Percentiles rank a stretch among this genome's conserved stretches.
phyloP scores from a whole-genome alignment of 2,329 filamentous ascomycete genomes.

The Madurella fahalii region DNA sequence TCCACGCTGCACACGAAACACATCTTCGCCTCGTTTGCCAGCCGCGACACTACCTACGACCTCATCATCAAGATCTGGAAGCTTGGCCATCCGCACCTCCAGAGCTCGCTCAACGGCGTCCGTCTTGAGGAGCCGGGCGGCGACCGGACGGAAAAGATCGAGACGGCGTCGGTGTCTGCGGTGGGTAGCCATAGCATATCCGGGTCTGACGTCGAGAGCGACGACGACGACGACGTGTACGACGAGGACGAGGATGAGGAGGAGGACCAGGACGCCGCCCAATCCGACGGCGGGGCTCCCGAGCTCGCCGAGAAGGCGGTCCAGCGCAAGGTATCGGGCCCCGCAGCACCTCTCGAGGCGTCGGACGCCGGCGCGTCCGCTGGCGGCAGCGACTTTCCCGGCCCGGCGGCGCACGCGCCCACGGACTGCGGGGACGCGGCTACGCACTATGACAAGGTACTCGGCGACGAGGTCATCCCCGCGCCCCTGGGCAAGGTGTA shows the following conservation, averaged over 20 bases:
- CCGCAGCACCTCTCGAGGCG: conserved; percentile 44
- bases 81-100: conserved; percentile 85
- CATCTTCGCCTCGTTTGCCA: conserved; percentile 91
- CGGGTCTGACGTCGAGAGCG: conserved; percentile 58
- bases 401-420: conserved; percentile 72
- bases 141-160: conserved; percentile 85
- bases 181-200: conserved; percentile 51
- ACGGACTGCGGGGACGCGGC: conserved; percentile 80
- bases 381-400: conserved; percentile 67
- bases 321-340: conserved; percentile 68
- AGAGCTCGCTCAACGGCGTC: conserved; percentile 87
- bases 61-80: conserved; percentile 98
- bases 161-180: conserved; percentile 38
- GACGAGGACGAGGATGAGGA: conserved; percentile 75
- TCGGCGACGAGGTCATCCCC: conserved; percentile 81
- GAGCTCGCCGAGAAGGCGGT: conserved; percentile 58
- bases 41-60: conserved; percentile 93
- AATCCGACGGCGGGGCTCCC: conserved; percentile 41
- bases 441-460: conserved; percentile 76
- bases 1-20: conserved; percentile 94
- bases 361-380: conserved; percentile 37
- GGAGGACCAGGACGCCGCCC: conserved; percentile 42
- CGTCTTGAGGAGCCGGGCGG: conserved; percentile 75
- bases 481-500: conserved; percentile 92
- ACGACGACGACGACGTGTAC: conserved; percentile 74